Conservation (phyloP, 495 filamentous ascomycete species). For the Xylaria longipes region DNA sequence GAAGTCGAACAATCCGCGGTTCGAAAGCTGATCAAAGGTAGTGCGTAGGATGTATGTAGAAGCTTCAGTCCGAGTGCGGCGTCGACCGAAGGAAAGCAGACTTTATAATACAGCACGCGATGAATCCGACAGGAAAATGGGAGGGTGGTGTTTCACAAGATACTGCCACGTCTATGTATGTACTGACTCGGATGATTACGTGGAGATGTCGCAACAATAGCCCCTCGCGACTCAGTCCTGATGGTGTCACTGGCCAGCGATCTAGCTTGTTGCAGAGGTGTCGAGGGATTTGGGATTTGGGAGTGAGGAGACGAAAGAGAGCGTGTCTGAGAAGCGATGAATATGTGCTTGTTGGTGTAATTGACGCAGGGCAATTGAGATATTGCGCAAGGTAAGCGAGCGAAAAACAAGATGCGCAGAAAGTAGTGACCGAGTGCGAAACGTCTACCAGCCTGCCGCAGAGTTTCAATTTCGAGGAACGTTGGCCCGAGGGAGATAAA, state of each 20-base stretch:
- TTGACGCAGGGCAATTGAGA: neutral
- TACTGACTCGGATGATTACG: neutral
- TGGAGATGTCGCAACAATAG: constrained; percentile 11
- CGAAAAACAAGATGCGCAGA: neutral
- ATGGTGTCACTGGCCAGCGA: constrained; percentile 4
- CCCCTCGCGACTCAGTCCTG: neutral
- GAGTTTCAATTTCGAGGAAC: neutral
- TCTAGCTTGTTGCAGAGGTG: neutral
- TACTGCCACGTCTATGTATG: constrained; percentile 1
- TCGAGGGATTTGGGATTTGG: neutral
- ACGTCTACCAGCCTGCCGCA: constrained; percentile 18
- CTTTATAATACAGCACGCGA: constrained; percentile 2
- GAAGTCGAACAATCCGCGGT: neutral
- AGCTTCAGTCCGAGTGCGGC: neutral
- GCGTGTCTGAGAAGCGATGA: constrained; percentile 4
- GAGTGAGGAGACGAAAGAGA: neutral
- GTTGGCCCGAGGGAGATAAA: neutral
- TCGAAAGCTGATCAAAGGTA: neutral
- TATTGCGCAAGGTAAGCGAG: constrained; percentile 1
- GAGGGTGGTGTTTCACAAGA: constrained; percentile 13
- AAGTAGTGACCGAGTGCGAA: constrained; percentile 13
- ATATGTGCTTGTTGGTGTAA: neutral
- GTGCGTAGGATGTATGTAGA: neutral
- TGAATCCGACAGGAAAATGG: neutral
- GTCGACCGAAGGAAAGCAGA: neutral